phyloP scores from a whole-genome alignment of 116 monocot species.

The Zostera marina region DNA sequence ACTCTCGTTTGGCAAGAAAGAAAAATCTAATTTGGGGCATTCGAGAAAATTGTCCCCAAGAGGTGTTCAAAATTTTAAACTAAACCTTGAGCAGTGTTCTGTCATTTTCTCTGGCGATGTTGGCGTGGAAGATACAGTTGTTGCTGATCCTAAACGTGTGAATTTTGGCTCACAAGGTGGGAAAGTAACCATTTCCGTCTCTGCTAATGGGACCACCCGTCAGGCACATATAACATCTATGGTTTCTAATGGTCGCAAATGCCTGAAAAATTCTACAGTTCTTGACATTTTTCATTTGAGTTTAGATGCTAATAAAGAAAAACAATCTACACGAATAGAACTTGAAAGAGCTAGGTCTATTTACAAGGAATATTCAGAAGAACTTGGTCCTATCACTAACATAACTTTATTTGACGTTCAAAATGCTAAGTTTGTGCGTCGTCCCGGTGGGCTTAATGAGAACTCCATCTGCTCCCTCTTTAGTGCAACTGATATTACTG shows the following conservation, averaged over 20 bases:
- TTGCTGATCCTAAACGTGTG: constrained; percentile 89
- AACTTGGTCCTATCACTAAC: constrained; percentile 30
- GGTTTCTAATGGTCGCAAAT: constrained; percentile 24
- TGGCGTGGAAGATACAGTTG: constrained; percentile 39
- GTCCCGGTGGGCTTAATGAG: constrained; percentile 56
- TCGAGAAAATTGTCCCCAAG: constrained; percentile 27
- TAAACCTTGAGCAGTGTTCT: constrained; percentile 74
- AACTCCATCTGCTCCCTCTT: constrained; percentile 75
- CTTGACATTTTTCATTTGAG: constrained; percentile 54
- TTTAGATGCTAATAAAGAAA: constrained; percentile 62
- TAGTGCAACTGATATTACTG: constrained; percentile 78
- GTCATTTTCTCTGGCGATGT: constrained; percentile 64
- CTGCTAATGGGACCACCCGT: constrained; percentile 81
- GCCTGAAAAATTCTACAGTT: constrained; percentile 46
- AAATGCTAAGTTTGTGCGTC: constrained; percentile 89
- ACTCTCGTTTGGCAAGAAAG: constrained; percentile 26
- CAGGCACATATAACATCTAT: constrained; percentile 56
- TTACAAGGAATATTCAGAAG: constrained; percentile 52
- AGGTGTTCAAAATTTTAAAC: constrained; percentile 39
- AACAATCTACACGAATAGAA: constrained; percentile 58
- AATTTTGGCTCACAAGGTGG: constrained; percentile 99
- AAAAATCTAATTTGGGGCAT: constrained; percentile 21
- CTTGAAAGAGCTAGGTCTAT: constrained; percentile 66
- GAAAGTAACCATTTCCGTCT: constrained; percentile 37
- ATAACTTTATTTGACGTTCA: constrained; percentile 79